Conservation (phyloP, 2,329 filamentous ascomycete genomes). For the Hypoxylon sp. region DNA sequence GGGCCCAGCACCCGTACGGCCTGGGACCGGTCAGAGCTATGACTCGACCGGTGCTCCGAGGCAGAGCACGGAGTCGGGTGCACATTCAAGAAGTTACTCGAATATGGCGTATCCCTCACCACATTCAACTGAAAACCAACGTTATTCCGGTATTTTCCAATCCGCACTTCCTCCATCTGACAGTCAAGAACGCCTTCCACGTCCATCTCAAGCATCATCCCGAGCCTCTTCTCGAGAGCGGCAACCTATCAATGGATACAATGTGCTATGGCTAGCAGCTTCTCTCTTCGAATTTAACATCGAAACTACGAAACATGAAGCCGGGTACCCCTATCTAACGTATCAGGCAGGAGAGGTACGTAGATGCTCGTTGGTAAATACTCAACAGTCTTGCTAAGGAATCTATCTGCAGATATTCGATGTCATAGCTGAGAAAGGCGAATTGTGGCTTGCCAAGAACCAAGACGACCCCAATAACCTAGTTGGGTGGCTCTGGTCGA, state of each 20-base stretch:
- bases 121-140: conserved; percentile 61
- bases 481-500: conserved; percentile 99
- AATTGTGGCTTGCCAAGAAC: conserved; percentile 97
- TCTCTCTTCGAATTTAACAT: conserved; percentile 98
- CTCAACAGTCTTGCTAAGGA: conserved; percentile 4
- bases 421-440: conserved; percentile 95
- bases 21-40: conserved; percentile 71
- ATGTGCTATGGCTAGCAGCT: conserved; percentile 89
- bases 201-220: conserved; percentile 69
- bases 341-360: conserved; percentile 91
- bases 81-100: conserved; percentile 64
- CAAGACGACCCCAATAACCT: conserved; percentile 86
- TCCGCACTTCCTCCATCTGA: conserved; percentile 88
- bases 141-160: conserved; percentile 84
- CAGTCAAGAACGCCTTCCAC: conserved; percentile 64
- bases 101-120: conserved; percentile 66
- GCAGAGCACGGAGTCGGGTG: conserved; percentile 65
- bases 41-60: conserved; percentile 65
- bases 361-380: conserved; percentile 32
- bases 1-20: conserved; percentile 61
- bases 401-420: conserved; percentile 74
- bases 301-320: conserved; percentile 89
- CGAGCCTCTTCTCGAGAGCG: conserved; percentile 72
- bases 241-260: conserved; percentile 68
- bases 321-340: conserved; percentile 93